Evolutionary conservation across 805 yeast species (phyloP).

Genomic region (Candida insectalens): DNA sequence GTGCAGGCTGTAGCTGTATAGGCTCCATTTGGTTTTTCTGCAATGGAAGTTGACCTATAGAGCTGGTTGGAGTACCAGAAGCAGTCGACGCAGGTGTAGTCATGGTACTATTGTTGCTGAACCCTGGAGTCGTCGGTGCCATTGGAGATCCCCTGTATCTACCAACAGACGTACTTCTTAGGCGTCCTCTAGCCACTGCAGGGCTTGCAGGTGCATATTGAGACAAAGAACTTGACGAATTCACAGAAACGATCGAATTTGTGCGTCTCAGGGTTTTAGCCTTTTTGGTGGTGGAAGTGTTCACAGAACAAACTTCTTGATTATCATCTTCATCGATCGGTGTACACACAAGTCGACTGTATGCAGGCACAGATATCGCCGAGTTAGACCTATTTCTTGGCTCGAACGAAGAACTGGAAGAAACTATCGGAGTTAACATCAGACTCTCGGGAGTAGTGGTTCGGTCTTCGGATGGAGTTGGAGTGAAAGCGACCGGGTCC

Average conservation of each 20-base stretch:
- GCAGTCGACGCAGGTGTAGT: conserved; percentile 1
- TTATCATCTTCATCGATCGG: conserved; percentile 8
- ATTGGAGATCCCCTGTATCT: conserved; percentile 1
- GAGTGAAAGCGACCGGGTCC: too few relatives aligned
- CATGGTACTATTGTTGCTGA: background rate
- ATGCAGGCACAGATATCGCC: conserved; percentile 1
- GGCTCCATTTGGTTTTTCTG: too few relatives aligned
- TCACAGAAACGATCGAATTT: conserved; percentile 19
- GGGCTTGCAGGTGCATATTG: conserved; percentile 11
- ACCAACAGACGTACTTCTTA: conserved; percentile 1
- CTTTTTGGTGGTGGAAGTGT: conserved; percentile 18
- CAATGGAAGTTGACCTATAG: too few relatives aligned
- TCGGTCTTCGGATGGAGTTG: too few relatives aligned
- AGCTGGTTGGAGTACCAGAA: too few relatives aligned
- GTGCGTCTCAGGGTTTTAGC: conserved; percentile 20
- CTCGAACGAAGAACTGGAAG: background rate
- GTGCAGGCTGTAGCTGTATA: too few relatives aligned
- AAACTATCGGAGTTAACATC: background rate
- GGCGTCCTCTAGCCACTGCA: background rate
- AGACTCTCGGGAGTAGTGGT: too few relatives aligned
- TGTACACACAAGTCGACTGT: background rate
- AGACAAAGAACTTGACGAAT: conserved; percentile 13
- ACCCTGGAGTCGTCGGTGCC: too few relatives aligned
- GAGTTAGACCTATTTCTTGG: background rate
- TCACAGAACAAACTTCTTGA: conserved; percentile 17